Conservation (phyloP, 2,329 filamentous ascomycete species). For the Hypoxylon sp. region DNA sequence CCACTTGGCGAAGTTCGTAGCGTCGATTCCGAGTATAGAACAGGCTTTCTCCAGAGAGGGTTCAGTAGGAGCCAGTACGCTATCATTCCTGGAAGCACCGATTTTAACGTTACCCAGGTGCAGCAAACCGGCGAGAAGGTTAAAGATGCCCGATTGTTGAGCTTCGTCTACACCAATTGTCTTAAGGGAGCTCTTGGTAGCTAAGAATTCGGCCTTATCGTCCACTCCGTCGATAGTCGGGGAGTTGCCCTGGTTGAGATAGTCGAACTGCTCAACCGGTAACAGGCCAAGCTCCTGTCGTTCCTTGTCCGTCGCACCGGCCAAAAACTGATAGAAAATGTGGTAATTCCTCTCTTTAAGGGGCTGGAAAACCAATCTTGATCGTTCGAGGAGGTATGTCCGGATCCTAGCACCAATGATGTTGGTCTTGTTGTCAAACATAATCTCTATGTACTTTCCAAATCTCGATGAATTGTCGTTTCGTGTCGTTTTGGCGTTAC, state of each 20-base stretch:
- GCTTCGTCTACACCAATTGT: slow-evolving; percentile 85
- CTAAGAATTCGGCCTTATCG: slow-evolving; percentile 93
- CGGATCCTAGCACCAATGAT: slow-evolving; percentile 98
- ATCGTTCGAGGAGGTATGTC: slow-evolving; percentile 95
- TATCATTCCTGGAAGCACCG: slow-evolving; percentile 88
- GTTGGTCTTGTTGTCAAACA: slow-evolving; percentile 95
- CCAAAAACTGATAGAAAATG: slow-evolving; percentile 97
- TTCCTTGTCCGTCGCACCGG: slow-evolving; percentile 88
- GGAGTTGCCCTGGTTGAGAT: slow-evolving; percentile 93
- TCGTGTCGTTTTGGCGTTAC: slow-evolving; percentile 98
- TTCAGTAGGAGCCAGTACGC: slow-evolving; percentile 83
- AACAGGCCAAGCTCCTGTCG: slow-evolving; percentile 83
- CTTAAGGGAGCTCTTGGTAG: slow-evolving; percentile 86
- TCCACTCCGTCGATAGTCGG: slow-evolving; percentile 95
- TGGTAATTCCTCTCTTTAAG: slow-evolving; percentile 99
- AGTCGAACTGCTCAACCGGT: slow-evolving; percentile 92
- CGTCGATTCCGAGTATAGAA: slow-evolving; percentile 87
- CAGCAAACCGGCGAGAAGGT: slow-evolving; percentile 87
- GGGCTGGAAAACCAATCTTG: slow-evolving; percentile 95
- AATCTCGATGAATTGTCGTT: slow-evolving; percentile 99
- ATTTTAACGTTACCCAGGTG: slow-evolving; percentile 99
- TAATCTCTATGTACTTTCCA: slow-evolving; percentile 99
- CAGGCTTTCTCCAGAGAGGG: slow-evolving; percentile 87
- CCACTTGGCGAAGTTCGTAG: slow-evolving; percentile 92
- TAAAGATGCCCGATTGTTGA: slow-evolving; percentile 89